Conservation (phyloP, 1,284 basidiomycete species). For the Exobasidium rhododendri region DNA sequence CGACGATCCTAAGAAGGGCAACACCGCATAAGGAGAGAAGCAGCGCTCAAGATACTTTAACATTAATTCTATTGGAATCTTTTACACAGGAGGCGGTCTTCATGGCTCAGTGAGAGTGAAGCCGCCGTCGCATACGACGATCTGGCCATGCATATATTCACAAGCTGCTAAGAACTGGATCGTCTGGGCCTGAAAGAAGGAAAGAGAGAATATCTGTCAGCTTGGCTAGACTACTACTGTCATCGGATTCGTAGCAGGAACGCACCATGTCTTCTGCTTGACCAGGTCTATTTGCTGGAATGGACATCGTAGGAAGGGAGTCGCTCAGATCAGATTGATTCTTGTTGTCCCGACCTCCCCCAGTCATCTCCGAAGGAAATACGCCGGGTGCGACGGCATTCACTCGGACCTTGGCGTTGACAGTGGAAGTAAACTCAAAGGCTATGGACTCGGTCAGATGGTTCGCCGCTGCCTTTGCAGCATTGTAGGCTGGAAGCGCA, state of each 20-base stretch:
- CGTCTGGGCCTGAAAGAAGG: conserved; percentile 9
- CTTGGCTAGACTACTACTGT: no score
- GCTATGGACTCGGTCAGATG: conserved; percentile 34
- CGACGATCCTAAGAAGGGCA: no score
- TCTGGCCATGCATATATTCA: conserved; percentile 34
- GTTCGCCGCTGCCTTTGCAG: conserved; percentile 26
- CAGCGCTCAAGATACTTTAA: neutral
- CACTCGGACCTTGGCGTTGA: conserved; percentile 34
- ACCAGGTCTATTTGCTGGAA: conserved; percentile 39
- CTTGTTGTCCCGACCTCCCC: conserved; percentile 23
- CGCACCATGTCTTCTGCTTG: conserved; percentile 41
- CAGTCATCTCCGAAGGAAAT: conserved; percentile 38
- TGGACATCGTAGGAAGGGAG: conserved; percentile 26
- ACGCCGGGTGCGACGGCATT: conserved; percentile 44
- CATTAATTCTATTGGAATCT: neutral
- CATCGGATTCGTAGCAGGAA: no score
- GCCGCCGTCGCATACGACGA: conserved; percentile 37
- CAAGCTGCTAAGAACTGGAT: conserved; percentile 28
- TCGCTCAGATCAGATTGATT: conserved; percentile 31
- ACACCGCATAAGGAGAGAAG: no score
- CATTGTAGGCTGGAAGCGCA: neutral
- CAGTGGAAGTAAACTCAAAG: conserved; percentile 27
- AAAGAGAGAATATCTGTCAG: neutral
- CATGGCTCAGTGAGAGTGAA: conserved; percentile 36
- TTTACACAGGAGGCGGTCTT: neutral